Percentiles rank a stretch among this genome's conserved stretches.
phyloP scores from a whole-genome alignment of 257 asterid genomes.

The Voacanga thouarsii region DNA sequence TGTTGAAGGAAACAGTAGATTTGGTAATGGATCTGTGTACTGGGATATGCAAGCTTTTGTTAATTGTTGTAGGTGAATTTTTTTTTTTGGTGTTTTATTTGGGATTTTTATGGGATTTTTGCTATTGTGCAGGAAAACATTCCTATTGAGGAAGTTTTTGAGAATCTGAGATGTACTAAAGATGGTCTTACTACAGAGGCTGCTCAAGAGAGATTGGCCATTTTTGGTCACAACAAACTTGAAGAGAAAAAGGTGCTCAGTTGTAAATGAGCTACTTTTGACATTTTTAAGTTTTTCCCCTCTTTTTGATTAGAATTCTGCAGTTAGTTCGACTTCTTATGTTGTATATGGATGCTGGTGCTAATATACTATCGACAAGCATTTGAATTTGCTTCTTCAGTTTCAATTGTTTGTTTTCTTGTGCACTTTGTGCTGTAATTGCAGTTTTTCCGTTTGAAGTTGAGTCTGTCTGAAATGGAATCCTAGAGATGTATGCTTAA shows the following conservation, averaged over 20 bases:
- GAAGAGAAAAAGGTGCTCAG: constrained; percentile 85
- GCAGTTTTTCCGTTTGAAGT: background rate
- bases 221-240: constrained; percentile 94
- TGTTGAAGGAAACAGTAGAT: constrained; percentile 94
- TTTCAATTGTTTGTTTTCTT: background rate
- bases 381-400: background rate
- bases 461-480: background rate
- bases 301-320: constrained; percentile 17
- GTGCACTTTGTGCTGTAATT: background rate
- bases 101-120: constrained; percentile 13
- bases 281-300: background rate
- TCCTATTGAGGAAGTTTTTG: constrained; percentile 94
- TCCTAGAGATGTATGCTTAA: background rate
- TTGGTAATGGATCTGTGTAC: constrained; percentile 91
- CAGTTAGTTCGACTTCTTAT: background rate
- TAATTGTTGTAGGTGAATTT: constrained; percentile 18
- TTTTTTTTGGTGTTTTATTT: constrained; percentile 7
- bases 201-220: constrained; percentile 87
- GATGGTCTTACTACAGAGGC: constrained; percentile 77
- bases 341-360: background rate
- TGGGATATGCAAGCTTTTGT: constrained; percentile 12
- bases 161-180: constrained; percentile 86
- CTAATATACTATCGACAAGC: background rate
- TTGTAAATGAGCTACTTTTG: background rate
- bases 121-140: constrained; percentile 76